Evolutionary conservation across 495 filamentous ascomycete species (phyloP), one percentile per base, ranked within the genome.

Genomic region (Lasiosphaeria hispida): DNA sequence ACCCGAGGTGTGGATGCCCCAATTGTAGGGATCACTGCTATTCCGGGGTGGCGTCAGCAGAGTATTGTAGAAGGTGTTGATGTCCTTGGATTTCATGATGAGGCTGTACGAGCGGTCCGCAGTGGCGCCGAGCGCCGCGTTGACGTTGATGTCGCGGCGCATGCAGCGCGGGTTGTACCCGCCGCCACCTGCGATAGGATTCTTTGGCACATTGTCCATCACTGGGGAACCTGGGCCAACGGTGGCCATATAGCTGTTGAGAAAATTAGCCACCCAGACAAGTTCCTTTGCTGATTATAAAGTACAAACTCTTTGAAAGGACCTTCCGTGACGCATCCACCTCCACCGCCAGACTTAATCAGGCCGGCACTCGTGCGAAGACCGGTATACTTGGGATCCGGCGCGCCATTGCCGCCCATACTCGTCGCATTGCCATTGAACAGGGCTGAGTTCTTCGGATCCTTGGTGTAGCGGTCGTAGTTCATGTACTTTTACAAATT

Each of bases 301-400:
- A 67, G 69, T 8, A 10, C 23, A 5, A 30, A 73, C 73, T 76
- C 73, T 36, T 72, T 73, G 64, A 87, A 85, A 6, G 84, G 84
- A 0, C 83, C 83, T 42, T 68, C 68, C 7, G 69, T 80, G 23
- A 86, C 78, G 62, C 83, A 87, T n/a, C 84, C 84, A 8, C 83
- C 84, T 44, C 83, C 84, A 7, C 72, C 78, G 44, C 73, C 81
- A 2, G 76, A 63, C 30, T 75, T 73, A 37, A 85, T 71, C 34
- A 65, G 65, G 41, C 67, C 63, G 53, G 44, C 63, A 58, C 23
- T 36, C 37, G 44, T 72, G 63, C 30, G 61, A 36, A 73, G 58
- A 14, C 70, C 70, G 18, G 60, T 68, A 52, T 70, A 69, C 5
- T 11, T 23, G 8, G 70, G 64, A 30, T 77, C 70, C 14, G 68